Evolutionary conservation across 768 basidiomycete species (phyloP), one percentile per base, ranked within the genome.

Genomic region (Suillus decipiens): DNA sequence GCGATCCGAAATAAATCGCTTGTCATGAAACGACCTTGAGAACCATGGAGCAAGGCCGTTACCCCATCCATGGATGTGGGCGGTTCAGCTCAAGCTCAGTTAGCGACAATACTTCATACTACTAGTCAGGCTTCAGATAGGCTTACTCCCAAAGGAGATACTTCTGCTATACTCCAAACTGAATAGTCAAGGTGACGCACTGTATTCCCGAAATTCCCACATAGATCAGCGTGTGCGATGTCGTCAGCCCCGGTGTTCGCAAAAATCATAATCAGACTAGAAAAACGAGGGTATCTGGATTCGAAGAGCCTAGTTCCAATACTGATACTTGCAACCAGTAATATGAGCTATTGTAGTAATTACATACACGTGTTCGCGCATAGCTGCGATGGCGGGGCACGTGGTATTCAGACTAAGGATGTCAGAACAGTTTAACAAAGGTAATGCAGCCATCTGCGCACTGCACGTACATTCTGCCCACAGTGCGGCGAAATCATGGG

Each of bases 161-260:
- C 34, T 57, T 57, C 37, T 41, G 24, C 28, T 28, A 53, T 57
- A 15, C 56, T 57, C 56, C 24, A 41, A 28, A 57, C 37, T 57
- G 56, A 57, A 57, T 57, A 57, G 39, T 42, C 56, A 57, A 57
- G 56, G 56, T 24, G 37, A 57, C 37, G 55, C 36, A 24, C 17
- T 37, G 55, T 28, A 57, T 39, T 57, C 56, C 37, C 39, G 24
- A 28, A 41, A 57, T 28, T 56, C 55, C 55, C 34, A 56, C 22
- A 37, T 56, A 57, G 56, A 57, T 57, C 56, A 57, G 24, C 56
- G 24, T 57, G 55, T 15, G 24, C 24, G 17, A 57, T 57, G 56
- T 28, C 17, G 24, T 56, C 55, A 28, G 43, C 9, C 19, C 24
- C 37, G 56, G 10, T 57, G 24, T 41, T 57, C 55, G 56, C 56